Evolutionary conservation across 169 alveolate species (phyloP).

Genomic region (Plasmodium relictum): DNA sequence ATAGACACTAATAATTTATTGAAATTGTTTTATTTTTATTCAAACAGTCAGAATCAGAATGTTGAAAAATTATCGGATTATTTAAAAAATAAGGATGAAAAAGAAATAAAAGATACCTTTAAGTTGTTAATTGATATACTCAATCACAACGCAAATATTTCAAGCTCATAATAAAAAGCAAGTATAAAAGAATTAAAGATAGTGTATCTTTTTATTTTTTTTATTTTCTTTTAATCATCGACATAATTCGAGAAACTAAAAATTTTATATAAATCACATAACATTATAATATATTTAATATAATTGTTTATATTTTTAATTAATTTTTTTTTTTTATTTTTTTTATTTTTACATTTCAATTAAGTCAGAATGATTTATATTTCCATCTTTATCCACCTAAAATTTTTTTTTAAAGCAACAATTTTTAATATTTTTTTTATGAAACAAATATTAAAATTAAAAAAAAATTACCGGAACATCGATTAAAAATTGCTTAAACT

Average conservation of each 20-base stretch:
- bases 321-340: background rate
- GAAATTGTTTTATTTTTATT: constrained; percentile 66
- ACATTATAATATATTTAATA: too few relatives aligned
- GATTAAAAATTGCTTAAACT: constrained; percentile 49
- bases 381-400: constrained; percentile 46
- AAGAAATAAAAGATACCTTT: constrained; percentile 47
- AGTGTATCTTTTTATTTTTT: background rate
- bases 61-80: constrained; percentile 20
- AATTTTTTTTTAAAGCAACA: background rate
- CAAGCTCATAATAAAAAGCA: constrained; percentile 1
- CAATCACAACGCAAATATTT: constrained; percentile 23
- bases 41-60: constrained; percentile 20
- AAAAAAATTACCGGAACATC: constrained; percentile 49
- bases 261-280: background rate
- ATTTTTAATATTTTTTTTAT: background rate
- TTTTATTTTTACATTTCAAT: constrained; percentile 36
- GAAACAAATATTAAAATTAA: background rate
- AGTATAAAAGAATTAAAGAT: background rate
- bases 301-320: background rate
- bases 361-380: constrained; percentile 48
- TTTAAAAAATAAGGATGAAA: constrained; percentile 34
- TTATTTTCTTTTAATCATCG: background rate
- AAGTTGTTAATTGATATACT: constrained; percentile 43
- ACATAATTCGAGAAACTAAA: constrained; percentile 52
- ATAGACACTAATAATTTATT: constrained; percentile 38